These are phyloP conservation scores for Camelina sativa DNA, from an alignment of 345 rosid species.

Conservation along the genomic window DNA sequence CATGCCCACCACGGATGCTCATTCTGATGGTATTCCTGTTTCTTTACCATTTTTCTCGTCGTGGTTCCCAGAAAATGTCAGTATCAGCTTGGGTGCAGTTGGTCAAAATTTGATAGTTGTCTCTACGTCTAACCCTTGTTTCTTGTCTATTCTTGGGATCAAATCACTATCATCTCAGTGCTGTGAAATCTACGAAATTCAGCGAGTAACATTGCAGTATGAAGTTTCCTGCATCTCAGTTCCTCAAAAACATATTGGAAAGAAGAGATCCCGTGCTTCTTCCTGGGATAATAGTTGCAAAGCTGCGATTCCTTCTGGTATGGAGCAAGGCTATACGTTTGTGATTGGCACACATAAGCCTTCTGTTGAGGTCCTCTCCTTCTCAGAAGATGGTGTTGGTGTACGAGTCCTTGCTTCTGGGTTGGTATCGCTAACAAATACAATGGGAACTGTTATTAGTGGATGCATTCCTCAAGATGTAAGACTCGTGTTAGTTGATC, in stretches of 20 bases:
- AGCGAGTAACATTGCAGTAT: conserved; percentile 68
- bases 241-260: conserved; percentile 66
- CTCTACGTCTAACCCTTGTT: conserved; percentile 93
- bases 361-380: conserved; percentile 87
- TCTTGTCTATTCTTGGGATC: conserved; percentile 77
- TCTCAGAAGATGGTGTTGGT: conserved; percentile 63
- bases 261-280: conserved; percentile 43
- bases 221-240: conserved; percentile 91
- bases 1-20: conserved; percentile 84
- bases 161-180: conserved; percentile 56
- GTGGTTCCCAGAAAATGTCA: conserved; percentile 76
- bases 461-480: conserved; percentile 97
- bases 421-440: conserved; percentile 62
- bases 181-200: conserved; percentile 81
- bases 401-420: conserved; percentile 82
- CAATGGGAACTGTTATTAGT: conserved; percentile 72
- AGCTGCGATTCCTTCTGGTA: conserved; percentile 62
- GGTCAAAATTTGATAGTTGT: conserved; percentile 71
- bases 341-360: conserved; percentile 96
- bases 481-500: conserved; percentile 89
- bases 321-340: conserved; percentile 66
- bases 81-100: conserved; percentile 96
- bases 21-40: conserved; percentile 72
- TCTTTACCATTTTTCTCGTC: conserved; percentile 77
- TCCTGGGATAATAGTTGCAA: conserved; percentile 44